Evolutionary conservation across 495 filamentous ascomycete species (phyloP), one percentile per base, ranked within the genome.

Genomic region (Aspergillus coremiiformis): DNA sequence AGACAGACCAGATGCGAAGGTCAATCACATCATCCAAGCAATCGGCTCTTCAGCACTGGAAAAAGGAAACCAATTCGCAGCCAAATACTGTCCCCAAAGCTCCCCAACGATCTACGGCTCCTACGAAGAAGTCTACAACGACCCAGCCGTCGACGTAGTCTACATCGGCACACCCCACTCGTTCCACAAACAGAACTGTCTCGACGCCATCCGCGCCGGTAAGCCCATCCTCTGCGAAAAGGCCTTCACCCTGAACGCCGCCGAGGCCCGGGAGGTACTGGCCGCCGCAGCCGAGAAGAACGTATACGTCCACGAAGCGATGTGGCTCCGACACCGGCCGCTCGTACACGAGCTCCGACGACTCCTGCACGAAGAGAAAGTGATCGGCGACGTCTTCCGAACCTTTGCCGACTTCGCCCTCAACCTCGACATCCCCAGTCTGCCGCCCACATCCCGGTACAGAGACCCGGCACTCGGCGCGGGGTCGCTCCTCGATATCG

Each of bases 91-190:
- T 79, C 41, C 70, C 82, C 47, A 72, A 1, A n/a, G 75, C 37
- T 78, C 73, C 6, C 83, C 84, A n/a, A 43, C 79, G 51, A 76
- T 84, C 1, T 89, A 91, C 54, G 84, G 80, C 39, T 81, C 78
- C 46, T 94, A 92, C 69, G 66, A 72, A 47, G 81, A 84, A 59
- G 76, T 92, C 29, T 81, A 85, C 10, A 70, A 72, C 32, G 83
- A 89, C 61, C 72, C 78, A 4, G 68, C 82, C 42, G 72, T 92
- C 51, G 88, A 91, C 54, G 84, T 87, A 52, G 71, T 92, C 68
- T 92, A 90, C 60, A 79, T 93, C 29, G 87, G 86, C n/a, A 91
- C 89, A 0, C 89, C 89, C 4, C 88, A 92, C 67, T 86, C 81
- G 29, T 86, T 90, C 64, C 89, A 94, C 71, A 90, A 86, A 70